Percentiles rank a stretch among this genome's conserved stretches.
phyloP scores from a whole-genome alignment of 192 early-diverging fungal species.

The Rhizophlyctis rosea region DNA sequence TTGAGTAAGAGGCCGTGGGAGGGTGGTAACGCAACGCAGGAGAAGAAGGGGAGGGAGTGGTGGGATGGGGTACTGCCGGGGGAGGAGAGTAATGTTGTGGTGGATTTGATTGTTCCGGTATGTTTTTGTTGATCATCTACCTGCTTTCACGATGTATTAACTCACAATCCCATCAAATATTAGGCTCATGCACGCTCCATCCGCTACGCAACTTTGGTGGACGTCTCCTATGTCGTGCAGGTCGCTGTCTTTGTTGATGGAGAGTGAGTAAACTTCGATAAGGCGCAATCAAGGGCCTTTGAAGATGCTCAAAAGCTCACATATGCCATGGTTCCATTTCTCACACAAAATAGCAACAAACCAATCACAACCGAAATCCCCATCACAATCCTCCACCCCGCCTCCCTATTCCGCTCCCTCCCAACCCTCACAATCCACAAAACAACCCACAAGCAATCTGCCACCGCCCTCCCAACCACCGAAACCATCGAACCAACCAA shows the following conservation, averaged over 20 bases:
- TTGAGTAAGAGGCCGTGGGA: not conserved
- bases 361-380: slow-evolving; percentile 37
- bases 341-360: not conserved
- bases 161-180: too few species aligned
- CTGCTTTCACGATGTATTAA: slow-evolving; percentile 8
- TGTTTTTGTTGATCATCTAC: slow-evolving; percentile 3
- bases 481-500: not conserved
- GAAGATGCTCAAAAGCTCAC: not conserved
- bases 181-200: slow-evolving; percentile 36
- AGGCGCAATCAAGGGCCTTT: not conserved
- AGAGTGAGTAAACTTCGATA: slow-evolving; percentile 8
- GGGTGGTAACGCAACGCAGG: not conserved
- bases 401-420: slow-evolving; percentile 28
- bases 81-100: slow-evolving; percentile 20
- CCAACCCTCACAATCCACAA: slow-evolving; percentile 15
- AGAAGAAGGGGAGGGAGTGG: not conserved
- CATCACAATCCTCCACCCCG: slow-evolving; percentile 43
- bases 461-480: not conserved
- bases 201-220: slow-evolving; percentile 32
- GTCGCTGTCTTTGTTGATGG: slow-evolving; percentile 29
- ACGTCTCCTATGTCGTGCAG: slow-evolving; percentile 45
- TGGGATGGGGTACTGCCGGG: slow-evolving; percentile 41
- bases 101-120: slow-evolving; percentile 42
- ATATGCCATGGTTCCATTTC: not conserved
- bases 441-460: not conserved